Base-by-base conservation (phyloP, 805 yeast genomes). In the Starmera quercuum region DNA sequence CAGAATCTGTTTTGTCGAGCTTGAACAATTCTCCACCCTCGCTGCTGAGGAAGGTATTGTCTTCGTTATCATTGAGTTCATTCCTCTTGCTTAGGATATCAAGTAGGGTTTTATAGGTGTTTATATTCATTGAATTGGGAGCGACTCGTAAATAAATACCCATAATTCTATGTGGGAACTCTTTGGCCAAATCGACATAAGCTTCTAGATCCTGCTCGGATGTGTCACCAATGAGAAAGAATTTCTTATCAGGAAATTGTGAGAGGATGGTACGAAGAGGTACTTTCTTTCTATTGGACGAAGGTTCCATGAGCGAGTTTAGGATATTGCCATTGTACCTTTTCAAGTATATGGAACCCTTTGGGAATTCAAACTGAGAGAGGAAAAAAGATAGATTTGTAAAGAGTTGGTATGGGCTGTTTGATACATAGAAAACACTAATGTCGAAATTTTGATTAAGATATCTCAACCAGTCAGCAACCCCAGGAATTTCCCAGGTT, bases 181-280 rank as follows among this genome's bases (percentile, higher is more conserved):
- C 43, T 26, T 63, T 58, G 0, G 94, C 83, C 22, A 87, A 59
- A 19, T 79, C 79, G 6, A 75, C 68, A 53, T 92, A 92, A 0
- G 97, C 95, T 50, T 94, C 98, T 28, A 90, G 62, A 60, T 92
- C 99, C 43, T 80, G 81, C 52, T 92, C 98, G 2, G 97, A 97
- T 3, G 96, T 81, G 54, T 92, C 99, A 21, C 99, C 99, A 12
- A 92, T 71, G 32, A 95, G 62, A 17, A 92, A 69, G 53, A 92
- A 90, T 47, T 73, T 78, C 42, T 88, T 77, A 1, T 72, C 40
- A 0, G 94, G 86, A 51, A 85, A 90, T 49, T 88, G 95, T 3
- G 59, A 54, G 17, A 86, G 42, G 7, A 92, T 70, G 36, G 73
- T 70, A 26, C 66, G 61, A 33, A 94, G 64, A 1, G 85, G 70